Percentiles rank a stretch among this genome's conserved stretches.
phyloP scores from a whole-genome alignment of 2,329 filamentous ascomycete genomes.

The Elsinoe necatrix region DNA sequence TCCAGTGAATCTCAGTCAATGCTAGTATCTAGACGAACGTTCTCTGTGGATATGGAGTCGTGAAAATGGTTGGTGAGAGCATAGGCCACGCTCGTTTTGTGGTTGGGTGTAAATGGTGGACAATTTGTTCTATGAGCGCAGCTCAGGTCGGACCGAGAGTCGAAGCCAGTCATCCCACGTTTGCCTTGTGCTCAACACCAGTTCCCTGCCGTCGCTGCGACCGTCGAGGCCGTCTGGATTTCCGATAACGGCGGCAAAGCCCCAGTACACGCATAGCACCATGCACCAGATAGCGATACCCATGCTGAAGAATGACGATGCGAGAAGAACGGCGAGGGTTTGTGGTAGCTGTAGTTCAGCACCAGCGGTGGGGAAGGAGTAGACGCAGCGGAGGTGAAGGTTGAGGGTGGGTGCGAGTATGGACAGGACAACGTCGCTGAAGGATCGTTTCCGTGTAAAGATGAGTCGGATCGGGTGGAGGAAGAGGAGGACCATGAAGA shows the following conservation, averaged over 20 bases:
- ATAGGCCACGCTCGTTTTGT: too few relatives aligned
- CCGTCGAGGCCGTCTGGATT: slow-evolving; percentile 52
- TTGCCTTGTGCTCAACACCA: slow-evolving; percentile 48
- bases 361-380: slow-evolving; percentile 34
- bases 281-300: slow-evolving; percentile 50
- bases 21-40: too few relatives aligned
- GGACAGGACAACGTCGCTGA: slow-evolving; percentile 45
- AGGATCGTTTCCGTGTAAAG: slow-evolving; percentile 34
- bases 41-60: too few relatives aligned
- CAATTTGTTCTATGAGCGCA: not conserved
- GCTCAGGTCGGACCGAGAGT: slow-evolving; percentile 20
- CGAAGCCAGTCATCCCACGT: slow-evolving; percentile 54
- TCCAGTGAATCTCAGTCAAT: too few relatives aligned
- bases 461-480: slow-evolving; percentile 35
- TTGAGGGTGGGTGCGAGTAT: slow-evolving; percentile 47
- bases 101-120: too few relatives aligned
- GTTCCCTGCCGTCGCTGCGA: slow-evolving; percentile 52
- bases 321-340: slow-evolving; percentile 44
- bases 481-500: slow-evolving; percentile 45
- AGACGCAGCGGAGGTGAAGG: slow-evolving; percentile 42
- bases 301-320: slow-evolving; percentile 49
- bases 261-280: slow-evolving; percentile 54
- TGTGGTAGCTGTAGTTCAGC: slow-evolving; percentile 30
- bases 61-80: too few relatives aligned
- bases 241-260: slow-evolving; percentile 52